A percentile compares a stretch with the other conserved stretches of the same genome.
phyloP scores from a whole-genome alignment of 108 stramenopile genomes.

The Hondaea fermentalgiana region DNA sequence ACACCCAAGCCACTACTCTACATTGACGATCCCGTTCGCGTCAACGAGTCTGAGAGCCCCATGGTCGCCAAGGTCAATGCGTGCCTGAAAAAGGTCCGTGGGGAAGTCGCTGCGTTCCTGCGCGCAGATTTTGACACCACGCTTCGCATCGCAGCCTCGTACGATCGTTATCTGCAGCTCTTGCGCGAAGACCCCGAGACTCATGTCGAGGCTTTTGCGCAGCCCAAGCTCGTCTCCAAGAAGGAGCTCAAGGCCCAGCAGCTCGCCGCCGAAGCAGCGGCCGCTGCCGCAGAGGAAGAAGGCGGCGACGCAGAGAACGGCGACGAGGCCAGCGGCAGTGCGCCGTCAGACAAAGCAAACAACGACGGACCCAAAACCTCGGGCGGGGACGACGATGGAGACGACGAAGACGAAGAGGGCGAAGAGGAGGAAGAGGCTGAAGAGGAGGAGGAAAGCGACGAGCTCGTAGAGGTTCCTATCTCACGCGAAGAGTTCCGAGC shows the following conservation, averaged over 20 bases:
- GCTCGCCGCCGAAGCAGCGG: background rate
- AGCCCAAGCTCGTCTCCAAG: background rate
- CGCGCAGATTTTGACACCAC: slow-evolving; percentile 19
- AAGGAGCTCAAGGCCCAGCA: background rate
- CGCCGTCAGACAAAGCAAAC: background rate
- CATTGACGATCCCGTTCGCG: background rate
- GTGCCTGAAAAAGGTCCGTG: background rate
- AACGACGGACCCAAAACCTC: background rate
- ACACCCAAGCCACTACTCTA: slow-evolving; percentile 33
- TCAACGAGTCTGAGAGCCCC: background rate
- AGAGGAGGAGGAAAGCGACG: background rate
- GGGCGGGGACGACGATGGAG: background rate
- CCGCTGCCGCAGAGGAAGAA: background rate
- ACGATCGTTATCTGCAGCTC: slow-evolving; percentile 19
- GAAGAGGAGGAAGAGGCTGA: background rate
- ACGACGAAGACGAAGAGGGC: background rate
- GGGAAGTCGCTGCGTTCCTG: slow-evolving; percentile 17
- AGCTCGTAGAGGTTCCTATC: background rate
- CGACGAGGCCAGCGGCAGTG: background rate
- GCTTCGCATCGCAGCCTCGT: slow-evolving; percentile 26
- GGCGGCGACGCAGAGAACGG: background rate
- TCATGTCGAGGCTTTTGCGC: background rate
- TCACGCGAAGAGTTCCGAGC: slow-evolving; percentile 22
- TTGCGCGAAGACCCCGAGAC: slow-evolving; percentile 13
- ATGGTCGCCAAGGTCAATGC: slow-evolving; percentile 9